These are phyloP conservation scores for Fusarium musae DNA, from an alignment of 2,329 filamentous ascomycete species.

Conservation along the genomic window DNA sequence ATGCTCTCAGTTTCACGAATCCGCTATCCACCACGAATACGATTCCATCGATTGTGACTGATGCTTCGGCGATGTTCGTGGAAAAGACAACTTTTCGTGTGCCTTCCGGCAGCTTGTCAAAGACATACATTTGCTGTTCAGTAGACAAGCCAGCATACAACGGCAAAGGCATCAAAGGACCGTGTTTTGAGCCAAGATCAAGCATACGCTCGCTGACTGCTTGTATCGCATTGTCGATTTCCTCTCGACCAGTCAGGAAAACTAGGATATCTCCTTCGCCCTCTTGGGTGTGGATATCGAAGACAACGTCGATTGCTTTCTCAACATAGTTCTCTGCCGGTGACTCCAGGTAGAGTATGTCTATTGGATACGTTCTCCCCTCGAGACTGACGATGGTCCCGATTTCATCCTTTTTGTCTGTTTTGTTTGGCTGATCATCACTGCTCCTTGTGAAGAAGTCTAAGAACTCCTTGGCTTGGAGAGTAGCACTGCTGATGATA, in stretches of 20 bases:
- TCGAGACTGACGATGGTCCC: constrained; percentile 81
- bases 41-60: constrained; percentile 92
- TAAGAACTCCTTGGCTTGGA: constrained; percentile 89
- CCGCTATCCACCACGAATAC: constrained; percentile 91
- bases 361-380: constrained; percentile 88
- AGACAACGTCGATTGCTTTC: constrained; percentile 81
- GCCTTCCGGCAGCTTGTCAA: constrained; percentile 83
- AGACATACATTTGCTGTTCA: constrained; percentile 95
- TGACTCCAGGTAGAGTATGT: constrained; percentile 81
- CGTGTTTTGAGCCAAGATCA: constrained; percentile 59
- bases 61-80: constrained; percentile 97
- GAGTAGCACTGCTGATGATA: constrained; percentile 91
- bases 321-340: constrained; percentile 90
- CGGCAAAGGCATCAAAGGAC: constrained; percentile 64
- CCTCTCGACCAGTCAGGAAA: constrained; percentile 91
- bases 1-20: constrained; percentile 89
- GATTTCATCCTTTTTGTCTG: constrained; percentile 46
- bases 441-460: constrained; percentile 73
- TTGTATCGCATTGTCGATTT: constrained; percentile 87
- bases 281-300: constrained; percentile 88
- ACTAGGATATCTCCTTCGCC: constrained; percentile 86
- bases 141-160: constrained; percentile 90
- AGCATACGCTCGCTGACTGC: constrained; percentile 78
- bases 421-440: constrained; percentile 49
- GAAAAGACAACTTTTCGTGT: constrained; percentile 92